A percentile compares a stretch with the other conserved stretches of the same genome.
These are phyloP conservation scores for Sonneratia alba DNA, from an alignment of 345 rosid species.

Conservation along the genomic window DNA sequence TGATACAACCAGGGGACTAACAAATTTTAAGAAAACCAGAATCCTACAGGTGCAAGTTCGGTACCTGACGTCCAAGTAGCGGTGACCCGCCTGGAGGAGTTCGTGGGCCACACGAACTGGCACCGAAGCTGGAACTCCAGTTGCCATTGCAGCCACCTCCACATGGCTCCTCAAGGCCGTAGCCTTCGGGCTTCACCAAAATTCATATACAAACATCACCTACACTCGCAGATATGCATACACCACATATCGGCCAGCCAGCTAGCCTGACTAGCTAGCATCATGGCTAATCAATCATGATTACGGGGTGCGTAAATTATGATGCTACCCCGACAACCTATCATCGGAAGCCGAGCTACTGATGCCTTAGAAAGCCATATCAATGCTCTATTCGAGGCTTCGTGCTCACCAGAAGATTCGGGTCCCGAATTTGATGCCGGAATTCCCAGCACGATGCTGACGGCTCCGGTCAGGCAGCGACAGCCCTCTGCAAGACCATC, in stretches of 20 bases:
- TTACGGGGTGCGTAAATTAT: no score
- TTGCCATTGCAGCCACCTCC: constrained; percentile 19
- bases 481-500: neutral
- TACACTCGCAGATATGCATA: neutral
- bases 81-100: constrained; percentile 79
- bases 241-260: neutral
- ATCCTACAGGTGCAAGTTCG: neutral
- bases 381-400: neutral
- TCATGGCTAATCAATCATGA: no score
- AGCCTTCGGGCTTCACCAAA: constrained; percentile 24
- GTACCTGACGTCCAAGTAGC: constrained; percentile 68
- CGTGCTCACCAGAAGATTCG: neutral
- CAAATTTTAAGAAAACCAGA: neutral
- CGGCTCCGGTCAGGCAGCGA: neutral
- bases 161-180: constrained; percentile 17
- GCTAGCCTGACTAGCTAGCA: no score
- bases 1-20: neutral
- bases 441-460: neutral
- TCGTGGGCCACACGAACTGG: constrained; percentile 85
- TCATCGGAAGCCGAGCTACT: no score
- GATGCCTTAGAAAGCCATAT: neutral
- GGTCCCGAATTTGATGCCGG: neutral
- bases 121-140: constrained; percentile 60
- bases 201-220: neutral
- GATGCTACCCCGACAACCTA: no score